Conservation (phyloP, 1,284 basidiomycete species). For the Austroboletus niveus region DNA sequence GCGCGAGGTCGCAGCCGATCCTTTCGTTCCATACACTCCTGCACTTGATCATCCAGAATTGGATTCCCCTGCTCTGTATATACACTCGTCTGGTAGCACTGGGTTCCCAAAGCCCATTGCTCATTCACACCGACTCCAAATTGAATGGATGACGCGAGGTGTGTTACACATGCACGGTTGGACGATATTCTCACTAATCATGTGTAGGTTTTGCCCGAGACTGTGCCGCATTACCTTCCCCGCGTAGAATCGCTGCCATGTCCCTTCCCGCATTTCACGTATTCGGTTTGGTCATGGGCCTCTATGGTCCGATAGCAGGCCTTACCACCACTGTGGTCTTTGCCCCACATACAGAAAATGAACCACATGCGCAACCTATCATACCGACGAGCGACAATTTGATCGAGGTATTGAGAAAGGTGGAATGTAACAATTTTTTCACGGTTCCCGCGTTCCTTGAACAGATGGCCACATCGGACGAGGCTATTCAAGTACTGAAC, state of each 20-base stretch:
- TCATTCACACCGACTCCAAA: slow-evolving; percentile 20
- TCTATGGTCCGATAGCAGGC: slow-evolving; percentile 18
- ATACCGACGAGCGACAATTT: slow-evolving; percentile 19
- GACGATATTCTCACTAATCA: background rate
- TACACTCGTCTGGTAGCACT: background rate
- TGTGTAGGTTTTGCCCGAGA: slow-evolving; percentile 1
- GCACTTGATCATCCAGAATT: slow-evolving; percentile 7
- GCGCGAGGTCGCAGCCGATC: slow-evolving; percentile 22
- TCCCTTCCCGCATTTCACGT: slow-evolving; percentile 27
- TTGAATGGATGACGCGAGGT: slow-evolving; percentile 26
- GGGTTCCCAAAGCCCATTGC: background rate
- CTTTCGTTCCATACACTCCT: slow-evolving; percentile 30
- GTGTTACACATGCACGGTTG: background rate
- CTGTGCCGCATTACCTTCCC: slow-evolving; percentile 2
- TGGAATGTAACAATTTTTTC: slow-evolving; percentile 7
- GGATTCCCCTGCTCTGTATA: slow-evolving; percentile 11
- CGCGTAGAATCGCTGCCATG: slow-evolving; percentile 24
- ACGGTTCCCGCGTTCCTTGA: slow-evolving; percentile 25
- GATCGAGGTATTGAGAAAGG: slow-evolving; percentile 8
- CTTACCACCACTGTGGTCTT: slow-evolving; percentile 14
- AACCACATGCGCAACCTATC: slow-evolving; percentile 13
- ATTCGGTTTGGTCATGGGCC: slow-evolving; percentile 15
- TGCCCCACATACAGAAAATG: slow-evolving; percentile 10
- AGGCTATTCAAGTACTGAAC: slow-evolving; percentile 10
- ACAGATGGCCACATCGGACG: slow-evolving; percentile 13